phyloP scores from a whole-genome alignment of 139 green algal genomes.

The Nannochloris sp. region DNA sequence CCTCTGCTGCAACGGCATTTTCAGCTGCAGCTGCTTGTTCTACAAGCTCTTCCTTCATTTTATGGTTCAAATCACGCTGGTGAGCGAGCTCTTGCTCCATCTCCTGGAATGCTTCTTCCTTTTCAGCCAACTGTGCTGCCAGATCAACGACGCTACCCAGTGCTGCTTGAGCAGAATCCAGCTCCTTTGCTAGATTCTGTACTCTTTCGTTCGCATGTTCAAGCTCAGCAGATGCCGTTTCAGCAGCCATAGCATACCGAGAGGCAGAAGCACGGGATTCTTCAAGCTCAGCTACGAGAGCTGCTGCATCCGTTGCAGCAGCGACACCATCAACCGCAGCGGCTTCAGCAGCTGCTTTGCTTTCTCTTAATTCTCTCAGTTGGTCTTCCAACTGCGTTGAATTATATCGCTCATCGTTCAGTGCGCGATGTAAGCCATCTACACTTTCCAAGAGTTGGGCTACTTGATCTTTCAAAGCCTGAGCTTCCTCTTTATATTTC shows the following conservation, averaged over 20 bases:
- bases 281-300: neutral
- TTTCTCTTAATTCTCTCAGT: neutral
- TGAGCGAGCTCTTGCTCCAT: conserved; percentile 3
- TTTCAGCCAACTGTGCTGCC: conserved; percentile 12
- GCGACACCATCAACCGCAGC: neutral
- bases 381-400: neutral
- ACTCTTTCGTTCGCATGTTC: conserved; percentile 3
- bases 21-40: conserved; percentile 2
- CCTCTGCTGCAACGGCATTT: neutral
- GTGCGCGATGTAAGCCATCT: conserved; percentile 7
- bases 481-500: neutral
- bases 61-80: conserved; percentile 10
- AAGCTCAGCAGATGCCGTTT: conserved; percentile 1
- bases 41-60: conserved; percentile 12
- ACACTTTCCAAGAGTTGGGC: conserved; percentile 6
- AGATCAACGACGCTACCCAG: conserved; percentile 7
- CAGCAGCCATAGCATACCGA: neutral
- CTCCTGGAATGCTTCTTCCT: neutral
- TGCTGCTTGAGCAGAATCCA: neutral
- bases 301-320: too few relatives aligned
- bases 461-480: conserved; percentile 3
- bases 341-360: neutral
- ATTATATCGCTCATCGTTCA: conserved; percentile 22
- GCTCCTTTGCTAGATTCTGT: conserved; percentile 1
- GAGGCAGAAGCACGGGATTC: neutral